Evolutionary conservation across 2,329 filamentous ascomycete species (phyloP).

Genomic region (Diaporthe vaccinii): DNA sequence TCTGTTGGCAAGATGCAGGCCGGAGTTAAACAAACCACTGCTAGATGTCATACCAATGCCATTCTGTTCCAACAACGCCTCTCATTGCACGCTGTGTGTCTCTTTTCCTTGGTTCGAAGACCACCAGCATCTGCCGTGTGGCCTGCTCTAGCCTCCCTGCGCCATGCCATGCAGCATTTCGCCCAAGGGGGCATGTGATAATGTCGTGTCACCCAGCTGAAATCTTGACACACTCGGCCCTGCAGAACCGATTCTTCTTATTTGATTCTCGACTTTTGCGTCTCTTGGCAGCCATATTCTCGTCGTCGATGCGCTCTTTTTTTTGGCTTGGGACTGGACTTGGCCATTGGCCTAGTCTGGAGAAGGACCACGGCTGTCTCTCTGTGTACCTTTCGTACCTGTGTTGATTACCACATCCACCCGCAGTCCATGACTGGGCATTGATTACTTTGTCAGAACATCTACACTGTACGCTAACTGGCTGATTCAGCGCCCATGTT

Average conservation of each 20-base stretch:
- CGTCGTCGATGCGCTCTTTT: neutral
- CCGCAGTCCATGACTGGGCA: neutral
- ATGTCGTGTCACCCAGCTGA: neutral
- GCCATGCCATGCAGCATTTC: constrained; percentile 1
- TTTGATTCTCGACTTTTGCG: neutral
- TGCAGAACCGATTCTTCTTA: neutral
- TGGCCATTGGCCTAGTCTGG: neutral
- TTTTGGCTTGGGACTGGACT: neutral
- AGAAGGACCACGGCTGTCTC: too few relatives aligned
- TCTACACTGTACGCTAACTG: neutral
- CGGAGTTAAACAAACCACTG: too few relatives aligned
- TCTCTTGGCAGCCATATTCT: neutral
- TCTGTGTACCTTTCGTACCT: neutral
- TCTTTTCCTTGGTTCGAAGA: neutral
- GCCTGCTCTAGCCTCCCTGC: neutral
- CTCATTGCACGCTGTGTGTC: neutral
- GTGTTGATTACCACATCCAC: neutral
- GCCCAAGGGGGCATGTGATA: constrained; percentile 2
- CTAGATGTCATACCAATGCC: neutral
- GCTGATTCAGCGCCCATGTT: neutral
- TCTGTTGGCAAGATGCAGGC: neutral
- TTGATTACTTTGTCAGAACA: too few relatives aligned
- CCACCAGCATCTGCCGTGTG: neutral
- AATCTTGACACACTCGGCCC: neutral
- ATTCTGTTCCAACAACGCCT: neutral